Evolutionary conservation across 2,329 filamentous ascomycete genomes (phyloP), one percentile per base, ranked within the genome.

Genomic region (Huntiella decipiens): DNA sequence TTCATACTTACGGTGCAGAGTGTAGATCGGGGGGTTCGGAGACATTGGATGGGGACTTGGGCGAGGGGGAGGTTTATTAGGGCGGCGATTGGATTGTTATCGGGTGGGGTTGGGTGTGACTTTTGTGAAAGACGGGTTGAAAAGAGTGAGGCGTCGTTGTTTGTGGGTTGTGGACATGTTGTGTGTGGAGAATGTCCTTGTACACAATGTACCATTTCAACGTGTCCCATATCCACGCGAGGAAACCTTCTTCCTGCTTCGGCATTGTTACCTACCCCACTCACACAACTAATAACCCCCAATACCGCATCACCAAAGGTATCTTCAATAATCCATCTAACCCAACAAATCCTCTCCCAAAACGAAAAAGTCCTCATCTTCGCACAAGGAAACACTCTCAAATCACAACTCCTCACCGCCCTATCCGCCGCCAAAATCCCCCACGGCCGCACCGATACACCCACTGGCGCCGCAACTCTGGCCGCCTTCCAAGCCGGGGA

Each of bases 331-430:
- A 50, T 61, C 42, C 43, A 50, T 1, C 38, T 33, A 12, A 32
- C 43, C 11, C 5, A 35, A 12, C 40, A 46, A 36, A 44, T 47
- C 35, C 11, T 32, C 17, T 19, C 17, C 11, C 44, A 48, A 1
- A 40, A 41, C 4, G 54, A 56, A 35, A 51, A 52, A 8, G 55
- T 60, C 4, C 50, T 67, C 2, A 44, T 67, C 4, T 67, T 67
- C 48, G 58, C 56, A 1, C 61, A 64, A 42, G 59, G 58, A 43
- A 33, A 54, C 0, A 41, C 46, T 8, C 53, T 66, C 19, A 52
- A 58, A 38, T 17, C 50, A 0, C 53, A 59, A 10, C 38, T 50
- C 43, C 40, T 38, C 3, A 8, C 22, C 4, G 43, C 38, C 11
- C 42, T 51, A 33, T 13, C 3, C 3, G 36, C 35, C 4, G 38